These are phyloP conservation scores for Rosa persica DNA, from an alignment of 306 rosid genomes.

Conservation along the genomic window DNA sequence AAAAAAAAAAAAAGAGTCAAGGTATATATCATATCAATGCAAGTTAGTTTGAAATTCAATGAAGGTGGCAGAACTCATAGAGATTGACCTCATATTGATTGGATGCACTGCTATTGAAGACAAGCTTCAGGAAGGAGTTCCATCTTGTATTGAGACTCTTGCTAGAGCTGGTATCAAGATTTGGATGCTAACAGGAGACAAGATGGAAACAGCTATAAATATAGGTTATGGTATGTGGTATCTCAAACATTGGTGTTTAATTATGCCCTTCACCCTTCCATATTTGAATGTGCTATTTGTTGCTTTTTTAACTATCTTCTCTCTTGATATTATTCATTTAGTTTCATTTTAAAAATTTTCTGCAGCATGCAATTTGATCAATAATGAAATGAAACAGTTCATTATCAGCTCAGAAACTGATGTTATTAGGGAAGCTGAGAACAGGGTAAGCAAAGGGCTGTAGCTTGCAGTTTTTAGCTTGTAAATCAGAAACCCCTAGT, in stretches of 20 bases:
- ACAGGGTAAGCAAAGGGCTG: constrained; percentile 53
- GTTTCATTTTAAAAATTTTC: constrained; percentile 2
- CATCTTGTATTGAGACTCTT: constrained; percentile 89
- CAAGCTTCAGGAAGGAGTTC: constrained; percentile 99
- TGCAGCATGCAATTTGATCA: constrained; percentile 89
- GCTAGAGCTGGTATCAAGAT: constrained; percentile 93
- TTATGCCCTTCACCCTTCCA: not conserved
- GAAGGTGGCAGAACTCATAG: constrained; percentile 95
- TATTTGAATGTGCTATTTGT: not conserved
- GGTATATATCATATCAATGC: not conserved
- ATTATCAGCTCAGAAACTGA: constrained; percentile 93
- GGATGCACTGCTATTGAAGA: constrained; percentile 99
- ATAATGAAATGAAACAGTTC: constrained; percentile 89
- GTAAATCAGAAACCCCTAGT: not conserved
- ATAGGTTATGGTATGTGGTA: constrained; percentile 81
- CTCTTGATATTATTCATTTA: constrained; percentile 14
- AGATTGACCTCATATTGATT: constrained; percentile 76
- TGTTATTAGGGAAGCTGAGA: constrained; percentile 88
- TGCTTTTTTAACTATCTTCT: constrained; percentile 4
- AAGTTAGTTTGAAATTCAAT: constrained; percentile 28
- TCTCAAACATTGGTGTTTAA: constrained; percentile 21
- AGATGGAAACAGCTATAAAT: constrained; percentile 98
- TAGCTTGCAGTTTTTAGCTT: constrained; percentile 4
- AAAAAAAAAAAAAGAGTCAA: not conserved
- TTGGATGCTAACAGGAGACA: constrained; percentile 98